Conservation (phyloP, 1,139 yeast species). For the Pichia sp. region DNA sequence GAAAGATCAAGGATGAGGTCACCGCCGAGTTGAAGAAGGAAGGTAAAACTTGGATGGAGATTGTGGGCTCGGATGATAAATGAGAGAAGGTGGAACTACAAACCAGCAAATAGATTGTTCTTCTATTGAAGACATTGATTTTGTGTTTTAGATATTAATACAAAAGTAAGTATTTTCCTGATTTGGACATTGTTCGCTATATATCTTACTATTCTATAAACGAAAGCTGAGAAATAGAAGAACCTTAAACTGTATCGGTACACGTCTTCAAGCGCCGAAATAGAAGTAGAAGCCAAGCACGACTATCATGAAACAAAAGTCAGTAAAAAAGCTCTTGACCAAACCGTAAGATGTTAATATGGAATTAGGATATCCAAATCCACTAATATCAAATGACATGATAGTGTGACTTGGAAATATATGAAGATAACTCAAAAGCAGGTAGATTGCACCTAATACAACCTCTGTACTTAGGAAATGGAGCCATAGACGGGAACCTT, state of each 20-base stretch:
- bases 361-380: constrained; percentile 12
- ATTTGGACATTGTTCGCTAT: neutral
- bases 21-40: constrained; percentile 60
- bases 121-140: neutral
- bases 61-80: constrained; percentile 53
- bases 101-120: neutral
- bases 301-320: constrained; percentile 38
- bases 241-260: too few relatives aligned
- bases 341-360: constrained; percentile 8
- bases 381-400: constrained; percentile 14
- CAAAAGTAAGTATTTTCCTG: neutral
- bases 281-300: constrained; percentile 32
- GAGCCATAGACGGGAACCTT: constrained; percentile 8
- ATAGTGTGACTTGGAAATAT: constrained; percentile 14
- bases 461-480: constrained; percentile 23
- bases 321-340: constrained; percentile 30
- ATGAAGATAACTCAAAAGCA: constrained; percentile 1
- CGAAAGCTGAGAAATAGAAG: neutral
- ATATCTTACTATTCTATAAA: neutral
- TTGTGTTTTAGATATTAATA: neutral
- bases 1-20: constrained; percentile 72
- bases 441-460: constrained; percentile 28
- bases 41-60: constrained; percentile 81
- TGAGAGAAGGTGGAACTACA: constrained; percentile 2
- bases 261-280: neutral